Percentiles rank a stretch among this genome's conserved stretches.
These are phyloP conservation scores for Endocarpon pusillum DNA, from an alignment of 495 filamentous ascomycete species.

Conservation along the genomic window DNA sequence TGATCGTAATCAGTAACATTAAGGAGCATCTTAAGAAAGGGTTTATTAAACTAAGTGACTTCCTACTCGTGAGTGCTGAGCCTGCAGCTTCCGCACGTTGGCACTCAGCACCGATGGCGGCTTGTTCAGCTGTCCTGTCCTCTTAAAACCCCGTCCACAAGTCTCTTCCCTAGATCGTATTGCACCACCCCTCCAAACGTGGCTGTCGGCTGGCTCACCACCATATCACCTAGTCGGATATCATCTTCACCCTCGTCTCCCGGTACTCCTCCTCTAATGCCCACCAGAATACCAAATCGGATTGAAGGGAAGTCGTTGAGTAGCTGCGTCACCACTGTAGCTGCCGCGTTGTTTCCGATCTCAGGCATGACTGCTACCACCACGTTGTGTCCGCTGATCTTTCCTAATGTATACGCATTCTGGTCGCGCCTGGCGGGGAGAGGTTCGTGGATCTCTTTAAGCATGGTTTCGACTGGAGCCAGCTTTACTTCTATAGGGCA, in stretches of 20 bases:
- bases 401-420: conserved; percentile 17
- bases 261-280: conserved; percentile 26
- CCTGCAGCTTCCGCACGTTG: too few species aligned
- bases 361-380: conserved; percentile 13
- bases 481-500: conserved; percentile 20
- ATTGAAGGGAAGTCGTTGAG: conserved; percentile 18
- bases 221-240: conserved; percentile 26
- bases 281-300: conserved; percentile 21
- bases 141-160: too few species aligned
- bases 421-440: conserved; percentile 9
- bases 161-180: too few species aligned
- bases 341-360: conserved; percentile 10
- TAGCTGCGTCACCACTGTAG: conserved; percentile 13
- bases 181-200: too few species aligned
- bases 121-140: too few species aligned
- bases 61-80: too few species aligned
- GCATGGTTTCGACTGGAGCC: conserved; percentile 17
- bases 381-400: conserved; percentile 22
- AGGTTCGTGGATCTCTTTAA: conserved; percentile 15
- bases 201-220: too few species aligned
- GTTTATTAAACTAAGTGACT: conserved; percentile 12
- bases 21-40: too few species aligned
- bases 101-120: background rate
- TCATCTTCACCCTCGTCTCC: too few species aligned
- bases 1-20: conserved; percentile 10